Percentiles rank a stretch among this genome's conserved stretches.
Evolutionary conservation across 2,329 filamentous ascomycete species (phyloP).

Genomic region (Malbranchea cinnamomea): DNA sequence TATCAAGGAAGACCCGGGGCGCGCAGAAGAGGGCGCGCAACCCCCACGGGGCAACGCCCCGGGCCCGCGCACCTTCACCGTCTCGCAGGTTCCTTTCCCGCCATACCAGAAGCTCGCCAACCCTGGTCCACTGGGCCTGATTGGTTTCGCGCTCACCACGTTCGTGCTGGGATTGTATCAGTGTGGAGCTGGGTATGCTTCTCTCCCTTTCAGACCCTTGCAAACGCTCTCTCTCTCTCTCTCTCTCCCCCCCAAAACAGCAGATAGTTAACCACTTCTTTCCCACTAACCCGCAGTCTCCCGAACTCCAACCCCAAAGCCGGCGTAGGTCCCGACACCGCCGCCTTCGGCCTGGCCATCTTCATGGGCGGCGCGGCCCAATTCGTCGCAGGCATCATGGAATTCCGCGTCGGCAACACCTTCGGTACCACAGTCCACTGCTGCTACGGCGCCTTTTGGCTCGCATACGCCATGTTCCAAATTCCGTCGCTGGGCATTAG

Average conservation of each 20-base stretch:
- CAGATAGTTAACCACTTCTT: background rate
- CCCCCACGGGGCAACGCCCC: no score
- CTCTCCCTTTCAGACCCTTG: background rate
- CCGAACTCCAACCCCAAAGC: conserved; percentile 14
- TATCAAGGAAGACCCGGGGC: no score
- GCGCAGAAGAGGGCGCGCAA: no score
- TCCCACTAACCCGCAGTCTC: no score
- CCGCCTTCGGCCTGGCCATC: conserved; percentile 15
- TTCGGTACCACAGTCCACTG: conserved; percentile 48
- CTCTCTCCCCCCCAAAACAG: background rate
- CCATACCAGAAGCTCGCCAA: conserved; percentile 28
- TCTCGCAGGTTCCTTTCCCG: conserved; percentile 7
- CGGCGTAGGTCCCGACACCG: conserved; percentile 13
- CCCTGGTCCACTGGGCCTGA: conserved; percentile 44
- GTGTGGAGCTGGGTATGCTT: conserved; percentile 35
- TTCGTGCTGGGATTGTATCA: conserved; percentile 41
- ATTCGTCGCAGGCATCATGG: conserved; percentile 20
- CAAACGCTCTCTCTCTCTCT: background rate
- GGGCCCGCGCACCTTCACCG: conserved; percentile 3
- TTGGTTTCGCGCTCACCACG: conserved; percentile 51
- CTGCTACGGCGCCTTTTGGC: conserved; percentile 49
- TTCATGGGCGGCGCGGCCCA: conserved; percentile 18
- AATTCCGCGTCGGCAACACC: conserved; percentile 42
- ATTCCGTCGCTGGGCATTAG: conserved; percentile 38
- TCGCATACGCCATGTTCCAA: conserved; percentile 44